Evolutionary conservation across 2,329 filamentous ascomycete genomes (phyloP), one percentile per base, ranked within the genome.

Genomic region (Xylariaceae sp.): DNA sequence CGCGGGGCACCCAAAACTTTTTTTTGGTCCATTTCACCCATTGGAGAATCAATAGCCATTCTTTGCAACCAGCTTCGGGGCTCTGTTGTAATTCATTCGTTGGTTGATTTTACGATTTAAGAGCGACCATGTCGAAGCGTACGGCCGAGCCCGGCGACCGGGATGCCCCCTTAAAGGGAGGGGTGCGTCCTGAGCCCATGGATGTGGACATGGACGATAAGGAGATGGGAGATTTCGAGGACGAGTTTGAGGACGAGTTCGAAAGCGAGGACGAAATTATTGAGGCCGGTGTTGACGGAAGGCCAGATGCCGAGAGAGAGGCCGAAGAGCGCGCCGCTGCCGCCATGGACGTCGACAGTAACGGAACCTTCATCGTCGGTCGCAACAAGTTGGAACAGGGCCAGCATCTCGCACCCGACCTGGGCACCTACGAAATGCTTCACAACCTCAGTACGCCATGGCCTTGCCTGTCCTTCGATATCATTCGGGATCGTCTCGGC

Each of bases 391-490:
- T 97, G 48, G 87, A 88, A 49, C 82, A 88, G 9, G 90, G 88
- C 54, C 88, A 97, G 70, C 89, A 88, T 4, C 76, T 98, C 40
- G 81, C 88, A 3, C 90, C 92, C 11, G 92, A 98, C 65, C 74
- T 86, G 43, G 87, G 85, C n/a, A 90, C 90, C 5, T 98, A 98
- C 69, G 85, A 96, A 62, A 94, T 98, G 88, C 79, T 98, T 43
- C 92, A 98, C 71, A 88, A 81, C 46, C 76, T 98, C 48, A 92
- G 85, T 63, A 89, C 89, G 6, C 88, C 88, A 1, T 98, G 92
- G 92, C 92, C 92, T 3, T 98, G 92, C 61, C 76, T 98, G 12
- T 97, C 90, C 2, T 95, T 96, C 65, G 92, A 97, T 61, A 83
- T 98, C 44, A 66, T 98, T 47, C 82, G 76, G 54, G 92, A 98